Evolutionary conservation across 1,284 basidiomycete genomes (phyloP).

Genomic region (Ceratobasidium papillatum): DNA sequence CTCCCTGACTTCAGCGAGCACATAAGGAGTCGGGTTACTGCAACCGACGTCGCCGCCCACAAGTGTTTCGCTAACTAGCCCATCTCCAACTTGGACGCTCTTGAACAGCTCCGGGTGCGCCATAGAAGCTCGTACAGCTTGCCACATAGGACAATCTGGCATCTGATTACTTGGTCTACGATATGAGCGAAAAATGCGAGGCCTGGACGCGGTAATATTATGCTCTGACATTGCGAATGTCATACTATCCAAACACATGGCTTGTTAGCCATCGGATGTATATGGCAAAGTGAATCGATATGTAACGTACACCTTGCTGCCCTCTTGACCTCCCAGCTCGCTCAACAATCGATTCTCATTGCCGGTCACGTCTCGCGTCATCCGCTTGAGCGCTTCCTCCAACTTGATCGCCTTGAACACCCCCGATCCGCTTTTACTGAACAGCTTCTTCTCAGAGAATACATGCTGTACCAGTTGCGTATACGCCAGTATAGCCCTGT

Average conservation of each 20-base stretch:
- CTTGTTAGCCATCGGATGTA: neutral
- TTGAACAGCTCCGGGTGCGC: slow-evolving; percentile 14
- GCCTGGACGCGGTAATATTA: neutral
- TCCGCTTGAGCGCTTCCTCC: neutral
- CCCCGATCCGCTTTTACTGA: neutral
- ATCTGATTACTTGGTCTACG: neutral
- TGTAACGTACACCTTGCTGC: neutral
- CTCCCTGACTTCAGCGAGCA: neutral
- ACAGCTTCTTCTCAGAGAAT: neutral
- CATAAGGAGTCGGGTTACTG: neutral
- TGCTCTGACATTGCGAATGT: slow-evolving; percentile 5
- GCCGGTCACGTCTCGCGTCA: neutral
- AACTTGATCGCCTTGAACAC: neutral
- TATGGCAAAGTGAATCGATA: no score
- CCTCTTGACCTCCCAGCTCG: neutral
- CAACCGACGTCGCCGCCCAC: neutral
- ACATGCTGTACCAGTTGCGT: neutral
- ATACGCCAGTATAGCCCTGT: neutral
- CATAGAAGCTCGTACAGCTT: neutral
- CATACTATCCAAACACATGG: neutral
- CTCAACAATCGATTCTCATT: neutral
- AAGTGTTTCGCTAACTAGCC: neutral
- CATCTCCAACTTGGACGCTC: neutral
- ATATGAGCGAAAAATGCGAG: neutral
- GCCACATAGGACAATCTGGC: neutral